Conservation (phyloP, 257 asterid genomes). For the Vinca minor region DNA sequence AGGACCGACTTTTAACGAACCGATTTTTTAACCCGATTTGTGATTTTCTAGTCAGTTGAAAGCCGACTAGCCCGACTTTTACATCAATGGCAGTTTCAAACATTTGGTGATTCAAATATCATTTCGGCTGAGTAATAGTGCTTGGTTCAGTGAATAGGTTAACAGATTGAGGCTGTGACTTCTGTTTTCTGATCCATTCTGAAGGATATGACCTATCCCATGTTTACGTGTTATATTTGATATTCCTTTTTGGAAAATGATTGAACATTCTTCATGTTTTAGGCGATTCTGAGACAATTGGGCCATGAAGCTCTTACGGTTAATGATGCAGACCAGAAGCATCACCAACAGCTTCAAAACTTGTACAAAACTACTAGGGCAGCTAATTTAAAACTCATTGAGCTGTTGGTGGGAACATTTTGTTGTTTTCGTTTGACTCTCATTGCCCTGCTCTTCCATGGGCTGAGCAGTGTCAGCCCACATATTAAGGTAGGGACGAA, state of each 20-base stretch:
- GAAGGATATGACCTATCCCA: background rate
- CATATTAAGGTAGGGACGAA: no score
- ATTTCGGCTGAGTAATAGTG: background rate
- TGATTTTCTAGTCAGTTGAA: no score
- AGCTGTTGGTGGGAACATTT: no score
- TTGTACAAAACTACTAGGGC: constrained; percentile 84
- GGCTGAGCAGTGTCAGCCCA: constrained; percentile 44
- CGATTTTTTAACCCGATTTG: no score
- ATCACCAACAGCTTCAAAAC: constrained; percentile 61
- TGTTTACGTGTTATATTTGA: constrained; percentile 2
- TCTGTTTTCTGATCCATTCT: background rate
- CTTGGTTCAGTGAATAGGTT: no score
- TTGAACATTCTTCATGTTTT: constrained; percentile 21
- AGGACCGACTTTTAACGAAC: no score
- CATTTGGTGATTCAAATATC: background rate
- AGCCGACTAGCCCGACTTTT: no score
- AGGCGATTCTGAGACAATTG: constrained; percentile 84
- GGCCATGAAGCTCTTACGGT: constrained; percentile 72
- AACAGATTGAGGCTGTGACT: no score
- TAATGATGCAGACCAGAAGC: constrained; percentile 64
- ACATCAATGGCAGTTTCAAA: background rate
- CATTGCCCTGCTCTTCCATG: constrained; percentile 14
- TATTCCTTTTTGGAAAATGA: background rate
- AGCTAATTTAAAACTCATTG: constrained; percentile 56
- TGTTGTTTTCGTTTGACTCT: background rate